Conservation (phyloP, 345 rosid species). For the Salix exigua region DNA sequence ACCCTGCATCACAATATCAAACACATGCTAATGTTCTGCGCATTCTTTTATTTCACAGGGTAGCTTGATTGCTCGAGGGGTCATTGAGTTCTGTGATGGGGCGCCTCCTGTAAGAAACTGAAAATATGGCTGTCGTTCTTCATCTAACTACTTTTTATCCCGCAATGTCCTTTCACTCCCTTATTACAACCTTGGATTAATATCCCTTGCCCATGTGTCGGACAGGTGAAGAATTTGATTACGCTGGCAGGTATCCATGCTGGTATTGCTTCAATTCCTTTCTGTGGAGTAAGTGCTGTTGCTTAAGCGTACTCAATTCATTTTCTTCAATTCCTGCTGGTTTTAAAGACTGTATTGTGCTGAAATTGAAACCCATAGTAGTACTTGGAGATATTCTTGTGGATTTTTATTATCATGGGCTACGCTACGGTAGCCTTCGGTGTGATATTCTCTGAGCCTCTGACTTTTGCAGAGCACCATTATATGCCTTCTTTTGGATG, state of each 20-base stretch:
- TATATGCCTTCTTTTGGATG: constrained; percentile 61
- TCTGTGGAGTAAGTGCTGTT: constrained; percentile 61
- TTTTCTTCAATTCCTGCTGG: background rate
- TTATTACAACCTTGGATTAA: background rate
- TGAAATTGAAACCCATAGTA: background rate
- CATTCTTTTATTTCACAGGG: constrained; percentile 42
- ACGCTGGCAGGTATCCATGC: constrained; percentile 85
- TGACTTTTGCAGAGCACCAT: constrained; percentile 40
- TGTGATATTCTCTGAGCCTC: too few species aligned
- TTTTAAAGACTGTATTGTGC: background rate
- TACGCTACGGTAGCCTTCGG: background rate
- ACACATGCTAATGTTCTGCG: background rate
- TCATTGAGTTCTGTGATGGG: constrained; percentile 78
- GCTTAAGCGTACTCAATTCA: background rate
- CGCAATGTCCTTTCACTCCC: background rate
- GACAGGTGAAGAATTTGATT: constrained; percentile 74
- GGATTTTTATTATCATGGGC: background rate
- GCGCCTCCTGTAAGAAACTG: constrained; percentile 65
- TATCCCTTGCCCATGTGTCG: constrained; percentile 7
- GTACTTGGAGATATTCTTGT: background rate
- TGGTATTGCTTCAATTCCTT: constrained; percentile 78
- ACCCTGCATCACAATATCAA: too few species aligned
- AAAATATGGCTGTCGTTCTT: background rate
- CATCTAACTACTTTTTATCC: background rate
- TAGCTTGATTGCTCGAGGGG: constrained; percentile 62